These are phyloP conservation scores for Leishmania tropica DNA, from an alignment of 208 protist species.

Conservation along the genomic window DNA sequence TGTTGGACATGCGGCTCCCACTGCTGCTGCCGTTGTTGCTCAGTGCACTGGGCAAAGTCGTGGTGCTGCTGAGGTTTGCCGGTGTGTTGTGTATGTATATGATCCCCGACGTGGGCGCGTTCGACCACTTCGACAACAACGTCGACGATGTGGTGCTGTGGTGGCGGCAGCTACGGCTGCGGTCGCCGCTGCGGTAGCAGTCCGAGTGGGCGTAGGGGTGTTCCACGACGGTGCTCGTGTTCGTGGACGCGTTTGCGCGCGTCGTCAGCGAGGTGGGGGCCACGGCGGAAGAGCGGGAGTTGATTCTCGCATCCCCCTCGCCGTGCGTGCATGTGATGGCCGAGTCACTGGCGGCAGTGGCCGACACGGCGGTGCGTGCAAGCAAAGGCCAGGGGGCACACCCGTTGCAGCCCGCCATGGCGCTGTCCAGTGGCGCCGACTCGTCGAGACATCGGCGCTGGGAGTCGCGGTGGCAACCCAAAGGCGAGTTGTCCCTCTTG, in stretches of 20 bases:
- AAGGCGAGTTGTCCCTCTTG: not conserved
- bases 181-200: not conserved
- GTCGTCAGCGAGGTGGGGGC: not conserved
- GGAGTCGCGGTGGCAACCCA: not conserved
- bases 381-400: not conserved
- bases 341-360: not conserved
- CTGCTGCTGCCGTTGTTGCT: slow-evolving; percentile 5
- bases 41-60: not conserved
- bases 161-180: not conserved
- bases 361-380: not conserved
- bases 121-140: slow-evolving; percentile 13
- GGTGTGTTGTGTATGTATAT: slow-evolving; percentile 15
- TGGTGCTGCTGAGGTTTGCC: slow-evolving; percentile 1
- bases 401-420: not conserved
- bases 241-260: not conserved
- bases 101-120: slow-evolving; percentile 19
- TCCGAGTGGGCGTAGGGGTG: not conserved
- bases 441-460: not conserved
- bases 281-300: not conserved
- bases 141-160: not conserved
- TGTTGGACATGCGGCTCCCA: not conserved
- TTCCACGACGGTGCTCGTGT: not conserved
- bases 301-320: not conserved
- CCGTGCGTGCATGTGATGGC: not conserved
- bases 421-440: not conserved